phyloP scores from a whole-genome alignment of 2,329 filamentous ascomycete species.

The Cladosporium oxysporum region DNA sequence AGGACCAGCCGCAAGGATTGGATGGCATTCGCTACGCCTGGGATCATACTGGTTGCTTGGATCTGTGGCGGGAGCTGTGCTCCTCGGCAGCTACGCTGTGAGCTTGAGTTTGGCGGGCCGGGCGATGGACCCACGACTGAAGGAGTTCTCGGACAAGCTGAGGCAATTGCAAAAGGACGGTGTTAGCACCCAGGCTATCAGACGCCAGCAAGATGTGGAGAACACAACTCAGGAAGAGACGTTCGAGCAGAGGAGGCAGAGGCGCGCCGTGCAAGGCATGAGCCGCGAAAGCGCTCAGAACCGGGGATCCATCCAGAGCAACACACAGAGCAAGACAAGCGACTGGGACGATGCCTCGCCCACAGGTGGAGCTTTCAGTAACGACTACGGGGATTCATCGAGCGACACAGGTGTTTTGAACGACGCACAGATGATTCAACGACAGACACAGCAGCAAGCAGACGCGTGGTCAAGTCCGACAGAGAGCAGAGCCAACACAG shows the following conservation, averaged over 20 bases:
- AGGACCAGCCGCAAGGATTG: constrained; percentile 37
- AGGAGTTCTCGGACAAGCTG: constrained; percentile 41
- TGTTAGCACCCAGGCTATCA: constrained; percentile 18
- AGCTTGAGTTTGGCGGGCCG: constrained; percentile 39
- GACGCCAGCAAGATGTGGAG: constrained; percentile 22
- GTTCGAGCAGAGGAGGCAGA: constrained; percentile 35
- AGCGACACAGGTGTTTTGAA: constrained; percentile 34
- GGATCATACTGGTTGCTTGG: constrained; percentile 36
- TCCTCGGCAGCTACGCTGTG: constrained; percentile 37
- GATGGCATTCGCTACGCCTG: constrained; percentile 36
- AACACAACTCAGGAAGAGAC: constrained; percentile 31
- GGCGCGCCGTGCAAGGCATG: constrained; percentile 27
- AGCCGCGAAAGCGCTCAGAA: constrained; percentile 14
- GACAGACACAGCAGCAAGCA: constrained; percentile 23
- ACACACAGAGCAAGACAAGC: neutral
- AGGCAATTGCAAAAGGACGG: constrained; percentile 34
- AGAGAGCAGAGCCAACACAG: constrained; percentile 1
- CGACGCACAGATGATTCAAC: constrained; percentile 32
- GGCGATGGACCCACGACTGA: constrained; percentile 44
- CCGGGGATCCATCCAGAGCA: constrained; percentile 4
- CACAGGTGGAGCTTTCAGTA: constrained; percentile 37
- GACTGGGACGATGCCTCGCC: constrained; percentile 45
- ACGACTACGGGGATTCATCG: constrained; percentile 32
- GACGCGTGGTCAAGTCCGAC: constrained; percentile 17
- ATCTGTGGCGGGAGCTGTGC: constrained; percentile 37